A percentile compares a stretch with the other conserved stretches of the same genome.
Conservation (phyloP, 306 rosid genomes). For the Cercis canadensis region DNA sequence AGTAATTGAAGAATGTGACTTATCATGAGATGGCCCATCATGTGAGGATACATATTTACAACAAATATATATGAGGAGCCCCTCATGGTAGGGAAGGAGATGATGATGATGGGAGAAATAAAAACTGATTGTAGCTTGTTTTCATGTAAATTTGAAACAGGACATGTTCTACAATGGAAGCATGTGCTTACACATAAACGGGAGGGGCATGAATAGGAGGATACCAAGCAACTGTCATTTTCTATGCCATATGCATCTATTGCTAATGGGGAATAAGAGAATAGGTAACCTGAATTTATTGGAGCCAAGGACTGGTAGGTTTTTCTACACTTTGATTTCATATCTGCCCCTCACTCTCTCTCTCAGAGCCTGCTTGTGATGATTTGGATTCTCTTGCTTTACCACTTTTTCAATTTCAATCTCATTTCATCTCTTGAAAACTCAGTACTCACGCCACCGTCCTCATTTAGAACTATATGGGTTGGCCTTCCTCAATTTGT, state of each 20-base stretch:
- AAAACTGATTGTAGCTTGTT: slow-evolving; percentile 42
- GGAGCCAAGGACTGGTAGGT: slow-evolving; percentile 38
- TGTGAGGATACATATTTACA: slow-evolving; percentile 56
- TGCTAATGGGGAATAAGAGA: slow-evolving; percentile 51
- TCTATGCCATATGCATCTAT: slow-evolving; percentile 65
- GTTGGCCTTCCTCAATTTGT: slow-evolving; percentile 31
- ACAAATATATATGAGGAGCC: slow-evolving; percentile 44
- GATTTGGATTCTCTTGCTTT: slow-evolving; percentile 51
- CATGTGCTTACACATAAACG: slow-evolving; percentile 73
- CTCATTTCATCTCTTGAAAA: slow-evolving; percentile 42
- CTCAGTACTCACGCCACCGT: slow-evolving; percentile 16
- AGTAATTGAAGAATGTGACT: slow-evolving; percentile 58
- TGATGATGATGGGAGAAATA: slow-evolving; percentile 42
- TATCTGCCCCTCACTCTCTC: slow-evolving; percentile 37
- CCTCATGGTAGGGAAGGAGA: slow-evolving; percentile 70
- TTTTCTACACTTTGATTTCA: slow-evolving; percentile 34
- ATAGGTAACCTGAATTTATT: slow-evolving; percentile 76
- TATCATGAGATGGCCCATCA: slow-evolving; percentile 51
- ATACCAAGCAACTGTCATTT: slow-evolving; percentile 75
- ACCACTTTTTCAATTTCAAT: slow-evolving; percentile 35
- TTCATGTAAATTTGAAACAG: slow-evolving; percentile 60
- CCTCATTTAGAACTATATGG: slow-evolving; percentile 22
- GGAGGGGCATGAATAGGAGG: slow-evolving; percentile 68
- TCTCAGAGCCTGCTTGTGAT: slow-evolving; percentile 40
- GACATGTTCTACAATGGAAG: slow-evolving; percentile 71